Evolutionary conservation across 192 early-diverging fungal species (phyloP), one percentile per base, ranked within the genome.

Genomic region (Coemansia sp.): DNA sequence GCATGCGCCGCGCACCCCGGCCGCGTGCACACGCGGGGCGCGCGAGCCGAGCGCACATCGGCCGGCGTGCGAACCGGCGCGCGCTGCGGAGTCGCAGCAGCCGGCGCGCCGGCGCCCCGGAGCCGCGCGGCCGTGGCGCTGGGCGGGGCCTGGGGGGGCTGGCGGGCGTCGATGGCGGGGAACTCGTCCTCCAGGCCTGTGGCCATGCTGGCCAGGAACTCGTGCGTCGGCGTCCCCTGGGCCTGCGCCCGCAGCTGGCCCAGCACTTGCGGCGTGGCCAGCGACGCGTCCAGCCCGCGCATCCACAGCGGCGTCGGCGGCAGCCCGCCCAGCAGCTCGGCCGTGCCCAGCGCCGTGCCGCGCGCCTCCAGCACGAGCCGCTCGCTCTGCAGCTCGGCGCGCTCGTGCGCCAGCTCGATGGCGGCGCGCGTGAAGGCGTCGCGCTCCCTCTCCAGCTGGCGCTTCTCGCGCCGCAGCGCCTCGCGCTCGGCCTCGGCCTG

Each of bases 401-500:
- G 83, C 59, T 93, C 90, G 18, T 86, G 65, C 20, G 89, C 92
- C 2, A 93, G 70, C 66, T 86, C 71, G 16, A 92, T 84, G 13
- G 90, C 90, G 5, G 88, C 88, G 38, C 90, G 86, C 0, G 90
- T 88, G 48, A 93, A 87, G 62, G 82, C 83, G 23, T 70, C 45
- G 12, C 88, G 88, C 63, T 93, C 89, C 34, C 81, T 77, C 45
- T 88, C 84, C 21, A 91, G 79, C 68, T 89, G 72, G 38, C 59
- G 50, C n/a, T 77, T 68, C 59, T 89, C 70, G 16, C 80, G 68
- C 36, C 80, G 77, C 52, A 87, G 56, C 6, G 62, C 70, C 34
- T 73, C 65, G n/a, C 73, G 72, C 41, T 85, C 85, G 1, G 60
- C 56, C 43, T 86, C 79, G 21, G 84, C 56, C 21, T 73, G 68